Evolutionary conservation across 192 early-diverging fungal genomes (phyloP).

Genomic region (Jimgerdemannia lactiflua): DNA sequence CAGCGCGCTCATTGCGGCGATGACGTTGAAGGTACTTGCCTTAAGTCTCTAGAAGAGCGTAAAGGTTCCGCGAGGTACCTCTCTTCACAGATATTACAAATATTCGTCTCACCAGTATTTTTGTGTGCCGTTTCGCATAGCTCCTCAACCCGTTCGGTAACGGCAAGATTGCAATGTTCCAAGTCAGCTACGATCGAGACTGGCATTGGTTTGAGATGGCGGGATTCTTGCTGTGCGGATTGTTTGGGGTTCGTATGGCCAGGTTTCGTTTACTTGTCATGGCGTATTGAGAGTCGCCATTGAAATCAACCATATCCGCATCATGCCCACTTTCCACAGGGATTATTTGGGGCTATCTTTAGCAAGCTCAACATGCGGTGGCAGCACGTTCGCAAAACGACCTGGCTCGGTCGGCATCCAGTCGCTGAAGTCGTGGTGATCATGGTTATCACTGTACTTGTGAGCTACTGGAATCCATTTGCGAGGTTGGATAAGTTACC

Average conservation of each 20-base stretch:
- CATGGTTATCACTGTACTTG: slow-evolving; percentile 63
- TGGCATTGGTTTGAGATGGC: slow-evolving; percentile 94
- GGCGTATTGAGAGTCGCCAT: too few species aligned
- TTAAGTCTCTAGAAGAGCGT: background rate
- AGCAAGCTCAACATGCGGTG: slow-evolving; percentile 67
- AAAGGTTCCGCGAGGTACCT: background rate
- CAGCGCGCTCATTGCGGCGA: slow-evolving; percentile 88
- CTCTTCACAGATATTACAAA: slow-evolving; percentile 1
- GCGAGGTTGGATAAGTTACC: slow-evolving; percentile 57
- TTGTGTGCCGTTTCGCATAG: slow-evolving; percentile 51
- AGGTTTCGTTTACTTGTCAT: background rate
- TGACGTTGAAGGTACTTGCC: slow-evolving; percentile 68
- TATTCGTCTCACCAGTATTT: background rate
- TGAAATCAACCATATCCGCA: background rate
- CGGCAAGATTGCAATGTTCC: slow-evolving; percentile 83
- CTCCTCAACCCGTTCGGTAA: slow-evolving; percentile 79
- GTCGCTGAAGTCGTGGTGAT: slow-evolving; percentile 74
- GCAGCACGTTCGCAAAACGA: slow-evolving; percentile 71
- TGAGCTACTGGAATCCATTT: slow-evolving; percentile 81
- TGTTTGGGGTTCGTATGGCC: slow-evolving; percentile 60
- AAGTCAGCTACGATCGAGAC: slow-evolving; percentile 83
- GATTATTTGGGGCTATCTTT: slow-evolving; percentile 82
- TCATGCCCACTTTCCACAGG: slow-evolving; percentile 42
- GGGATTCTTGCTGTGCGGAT: slow-evolving; percentile 81
- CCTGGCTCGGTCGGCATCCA: slow-evolving; percentile 63